Conservation (phyloP, 2,329 filamentous ascomycete genomes). For the Aspergillus transmontanensis region DNA sequence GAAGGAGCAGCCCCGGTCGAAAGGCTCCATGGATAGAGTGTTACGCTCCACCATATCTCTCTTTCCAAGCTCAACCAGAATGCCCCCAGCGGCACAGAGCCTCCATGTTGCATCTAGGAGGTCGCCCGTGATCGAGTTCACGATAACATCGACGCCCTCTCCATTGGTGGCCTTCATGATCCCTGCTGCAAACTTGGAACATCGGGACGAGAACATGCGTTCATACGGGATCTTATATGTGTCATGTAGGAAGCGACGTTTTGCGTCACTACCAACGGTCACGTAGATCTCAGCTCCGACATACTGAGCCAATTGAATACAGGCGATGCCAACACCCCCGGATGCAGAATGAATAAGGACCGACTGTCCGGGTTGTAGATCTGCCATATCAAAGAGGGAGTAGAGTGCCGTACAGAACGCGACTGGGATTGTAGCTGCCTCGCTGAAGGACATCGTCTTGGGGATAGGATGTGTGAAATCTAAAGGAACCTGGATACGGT, state of each 20-base stretch:
- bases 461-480: constrained; percentile 26
- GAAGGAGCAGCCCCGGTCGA: constrained; percentile 17
- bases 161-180: constrained; percentile 23
- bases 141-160: constrained; percentile 26
- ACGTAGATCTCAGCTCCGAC: constrained; percentile 16
- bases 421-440: constrained; percentile 29
- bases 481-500: constrained; percentile 10
- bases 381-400: constrained; percentile 24
- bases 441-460: constrained; percentile 27
- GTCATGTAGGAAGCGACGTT: constrained; percentile 18
- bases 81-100: constrained; percentile 24
- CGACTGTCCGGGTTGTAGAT: constrained; percentile 16
- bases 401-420: constrained; percentile 29
- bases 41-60: constrained; percentile 18
- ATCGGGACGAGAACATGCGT: constrained; percentile 27
- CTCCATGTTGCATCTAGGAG: constrained; percentile 24
- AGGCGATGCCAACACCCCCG: constrained; percentile 24
- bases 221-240: constrained; percentile 19
- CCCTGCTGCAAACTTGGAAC: constrained; percentile 15
- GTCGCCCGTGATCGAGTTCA: constrained; percentile 12
- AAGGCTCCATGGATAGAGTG: constrained; percentile 18
- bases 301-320: constrained; percentile 19
- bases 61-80: constrained; percentile 25
- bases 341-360: constrained; percentile 27
- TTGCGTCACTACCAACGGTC: constrained; percentile 24